Conservation (phyloP, 768 basidiomycete species). For the Lentinula boryana region DNA sequence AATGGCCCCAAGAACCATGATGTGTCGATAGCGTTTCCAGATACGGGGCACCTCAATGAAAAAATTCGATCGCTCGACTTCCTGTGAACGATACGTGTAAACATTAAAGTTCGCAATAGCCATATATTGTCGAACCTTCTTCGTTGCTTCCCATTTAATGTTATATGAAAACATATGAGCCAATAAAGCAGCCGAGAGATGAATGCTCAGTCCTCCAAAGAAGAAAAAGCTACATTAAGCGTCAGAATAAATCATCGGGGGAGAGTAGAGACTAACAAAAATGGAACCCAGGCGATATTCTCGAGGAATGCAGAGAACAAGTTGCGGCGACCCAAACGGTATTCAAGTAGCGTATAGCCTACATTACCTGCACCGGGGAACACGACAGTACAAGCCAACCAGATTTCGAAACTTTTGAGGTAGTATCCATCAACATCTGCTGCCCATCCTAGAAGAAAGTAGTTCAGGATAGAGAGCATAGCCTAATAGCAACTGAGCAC, state of each 20-base stretch:
- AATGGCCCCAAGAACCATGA: conserved; percentile 48
- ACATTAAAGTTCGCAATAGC: conserved; percentile 3
- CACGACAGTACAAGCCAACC: conserved; percentile 66
- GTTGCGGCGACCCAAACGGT: conserved; percentile 55
- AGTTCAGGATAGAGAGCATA: conserved; percentile 61
- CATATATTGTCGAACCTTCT: conserved; percentile 35
- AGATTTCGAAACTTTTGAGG: conserved; percentile 67
- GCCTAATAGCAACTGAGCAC: conserved; percentile 63
- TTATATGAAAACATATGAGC: conserved; percentile 74
- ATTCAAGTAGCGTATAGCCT: conserved; percentile 63
- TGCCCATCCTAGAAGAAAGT: conserved; percentile 59
- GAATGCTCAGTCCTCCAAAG: conserved; percentile 71
- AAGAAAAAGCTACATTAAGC: conserved; percentile 57
- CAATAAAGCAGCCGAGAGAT: conserved; percentile 56
- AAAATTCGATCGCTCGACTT: conserved; percentile 85
- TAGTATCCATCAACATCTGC: conserved; percentile 66
- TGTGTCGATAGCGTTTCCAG: conserved; percentile 69
- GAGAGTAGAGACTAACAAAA: conserved; percentile 50
- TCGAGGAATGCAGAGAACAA: conserved; percentile 46
- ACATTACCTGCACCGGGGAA: conserved; percentile 67
- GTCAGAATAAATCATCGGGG: background rate
- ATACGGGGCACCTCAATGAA: conserved; percentile 87
- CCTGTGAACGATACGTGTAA: conserved; percentile 32
- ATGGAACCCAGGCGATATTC: conserved; percentile 61
- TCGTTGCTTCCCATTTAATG: conserved; percentile 74